Conservation (phyloP, 179 eudicot genomes). For the Pouteria campechiana region DNA sequence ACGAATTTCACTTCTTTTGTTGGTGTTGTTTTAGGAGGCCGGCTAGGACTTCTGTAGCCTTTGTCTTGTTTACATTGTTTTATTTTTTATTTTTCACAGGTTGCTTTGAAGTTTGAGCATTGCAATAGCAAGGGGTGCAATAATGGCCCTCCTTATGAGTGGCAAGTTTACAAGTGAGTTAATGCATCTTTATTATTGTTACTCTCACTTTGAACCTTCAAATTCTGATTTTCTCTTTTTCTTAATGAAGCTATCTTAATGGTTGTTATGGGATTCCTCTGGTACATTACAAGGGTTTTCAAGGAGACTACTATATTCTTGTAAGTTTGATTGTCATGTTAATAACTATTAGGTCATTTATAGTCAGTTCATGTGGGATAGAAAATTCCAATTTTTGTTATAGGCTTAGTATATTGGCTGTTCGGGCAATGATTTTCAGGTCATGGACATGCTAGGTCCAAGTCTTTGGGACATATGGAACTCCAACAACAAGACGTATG, state of each 20-base stretch:
- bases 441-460: conserved; percentile 33
- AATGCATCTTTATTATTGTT: not conserved
- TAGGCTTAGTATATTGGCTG: not conserved
- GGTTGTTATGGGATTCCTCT: conserved; percentile 30
- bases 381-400: not conserved
- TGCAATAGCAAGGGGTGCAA: conserved; percentile 45
- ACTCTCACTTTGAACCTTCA: not conserved
- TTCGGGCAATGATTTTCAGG: conserved; percentile 8
- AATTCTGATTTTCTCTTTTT: conserved; percentile 3
- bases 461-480: conserved; percentile 38
- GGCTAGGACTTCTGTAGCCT: not conserved
- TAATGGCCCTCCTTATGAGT: conserved; percentile 49
- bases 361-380: too few species aligned
- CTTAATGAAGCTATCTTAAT: conserved; percentile 21
- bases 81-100: conserved; percentile 11
- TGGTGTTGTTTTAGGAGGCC: too few species aligned
- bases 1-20: too few species aligned
- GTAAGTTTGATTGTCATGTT: conserved; percentile 8
- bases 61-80: not conserved
- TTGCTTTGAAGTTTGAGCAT: conserved; percentile 45
- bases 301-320: conserved; percentile 29
- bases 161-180: conserved; percentile 40
- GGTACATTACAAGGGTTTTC: conserved; percentile 29
- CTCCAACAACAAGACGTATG: conserved; percentile 22
- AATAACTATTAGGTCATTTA: not conserved